These are phyloP conservation scores for Tylopilus cervinicoccineus DNA, from an alignment of 768 basidiomycete genomes.

Conservation along the genomic window DNA sequence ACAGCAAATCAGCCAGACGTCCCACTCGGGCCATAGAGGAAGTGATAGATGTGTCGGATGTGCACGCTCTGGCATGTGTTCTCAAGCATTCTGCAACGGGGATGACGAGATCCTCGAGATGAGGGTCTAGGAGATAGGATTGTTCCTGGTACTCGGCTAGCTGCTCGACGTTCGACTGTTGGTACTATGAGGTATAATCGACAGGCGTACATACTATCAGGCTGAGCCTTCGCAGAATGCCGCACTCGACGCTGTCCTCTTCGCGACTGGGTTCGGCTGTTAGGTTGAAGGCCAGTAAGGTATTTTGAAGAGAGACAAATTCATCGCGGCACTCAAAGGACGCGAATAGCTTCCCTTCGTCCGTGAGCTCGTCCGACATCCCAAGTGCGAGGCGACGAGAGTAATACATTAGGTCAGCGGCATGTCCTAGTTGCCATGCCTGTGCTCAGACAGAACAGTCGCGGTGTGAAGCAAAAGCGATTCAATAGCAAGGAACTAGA, in stretches of 20 bases:
- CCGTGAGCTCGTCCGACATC: conserved; percentile 37
- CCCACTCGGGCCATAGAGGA: conserved; percentile 40
- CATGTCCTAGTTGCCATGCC: conserved; percentile 8
- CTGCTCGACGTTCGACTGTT: conserved; percentile 37
- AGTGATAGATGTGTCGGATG: conserved; percentile 22
- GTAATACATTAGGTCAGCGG: conserved; percentile 21
- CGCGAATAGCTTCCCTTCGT: conserved; percentile 45
- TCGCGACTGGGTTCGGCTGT: conserved; percentile 39
- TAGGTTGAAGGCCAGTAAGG: conserved; percentile 48
- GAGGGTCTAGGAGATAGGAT: conserved; percentile 87
- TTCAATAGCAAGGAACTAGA: conserved; percentile 34
- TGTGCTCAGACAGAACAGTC: conserved; percentile 1
- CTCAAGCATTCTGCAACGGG: conserved; percentile 71
- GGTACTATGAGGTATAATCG: neutral
- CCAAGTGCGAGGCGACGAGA: neutral
- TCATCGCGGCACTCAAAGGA: conserved; percentile 62
- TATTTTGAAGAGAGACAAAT: conserved; percentile 49
- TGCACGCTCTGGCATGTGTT: conserved; percentile 43
- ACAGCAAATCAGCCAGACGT: conserved; percentile 60
- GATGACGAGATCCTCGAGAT: conserved; percentile 70
- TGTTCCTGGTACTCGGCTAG: conserved; percentile 91
- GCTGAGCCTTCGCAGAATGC: conserved; percentile 40
- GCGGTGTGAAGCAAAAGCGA: conserved; percentile 44
- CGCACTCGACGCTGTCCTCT: conserved; percentile 41
- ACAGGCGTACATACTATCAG: conserved; percentile 45